These are phyloP conservation scores for Kazachstania bromeliacearum DNA, from an alignment of 805 yeast species.

Conservation along the genomic window DNA sequence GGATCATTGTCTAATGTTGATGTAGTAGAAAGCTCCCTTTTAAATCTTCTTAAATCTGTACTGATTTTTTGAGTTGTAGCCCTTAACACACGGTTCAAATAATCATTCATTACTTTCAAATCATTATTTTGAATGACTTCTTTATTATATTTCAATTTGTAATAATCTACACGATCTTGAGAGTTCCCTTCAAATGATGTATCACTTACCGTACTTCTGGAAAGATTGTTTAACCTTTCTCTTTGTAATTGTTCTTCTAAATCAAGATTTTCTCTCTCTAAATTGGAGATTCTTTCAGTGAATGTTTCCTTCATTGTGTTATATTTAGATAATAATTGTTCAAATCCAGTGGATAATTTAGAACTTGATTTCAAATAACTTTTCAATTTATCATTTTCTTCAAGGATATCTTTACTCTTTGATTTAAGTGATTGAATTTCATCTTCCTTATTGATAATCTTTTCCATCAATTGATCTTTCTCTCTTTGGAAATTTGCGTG, in stretches of 20 bases:
- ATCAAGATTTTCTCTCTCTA: conserved; percentile 22
- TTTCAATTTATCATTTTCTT: conserved; percentile 6
- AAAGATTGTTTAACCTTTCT: conserved; percentile 2
- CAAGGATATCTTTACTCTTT: not conserved
- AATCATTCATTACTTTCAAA: conserved; percentile 24
- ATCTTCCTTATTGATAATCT: not conserved
- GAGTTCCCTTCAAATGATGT: conserved; percentile 2
- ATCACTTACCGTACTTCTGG: conserved; percentile 1
- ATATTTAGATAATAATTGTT: conserved; percentile 9
- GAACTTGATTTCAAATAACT: conserved; percentile 1
- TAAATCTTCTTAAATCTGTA: conserved; percentile 21
- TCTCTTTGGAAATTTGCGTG: not conserved
- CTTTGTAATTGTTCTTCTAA: conserved; percentile 10
- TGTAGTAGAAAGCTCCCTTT: conserved; percentile 14
- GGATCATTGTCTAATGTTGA: not conserved
- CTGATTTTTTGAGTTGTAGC: conserved; percentile 25
- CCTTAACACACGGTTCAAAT: conserved; percentile 24
- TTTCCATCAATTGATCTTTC: conserved; percentile 1
- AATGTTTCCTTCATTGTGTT: conserved; percentile 16
- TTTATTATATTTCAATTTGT: conserved; percentile 23
- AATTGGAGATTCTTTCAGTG: conserved; percentile 14
- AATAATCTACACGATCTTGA: conserved; percentile 23
- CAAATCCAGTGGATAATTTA: conserved; percentile 2
- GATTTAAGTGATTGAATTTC: not conserved
- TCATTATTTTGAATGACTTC: conserved; percentile 28